phyloP scores from a whole-genome alignment of 768 basidiomycete species.

The Clitopilus hobsonii region DNA sequence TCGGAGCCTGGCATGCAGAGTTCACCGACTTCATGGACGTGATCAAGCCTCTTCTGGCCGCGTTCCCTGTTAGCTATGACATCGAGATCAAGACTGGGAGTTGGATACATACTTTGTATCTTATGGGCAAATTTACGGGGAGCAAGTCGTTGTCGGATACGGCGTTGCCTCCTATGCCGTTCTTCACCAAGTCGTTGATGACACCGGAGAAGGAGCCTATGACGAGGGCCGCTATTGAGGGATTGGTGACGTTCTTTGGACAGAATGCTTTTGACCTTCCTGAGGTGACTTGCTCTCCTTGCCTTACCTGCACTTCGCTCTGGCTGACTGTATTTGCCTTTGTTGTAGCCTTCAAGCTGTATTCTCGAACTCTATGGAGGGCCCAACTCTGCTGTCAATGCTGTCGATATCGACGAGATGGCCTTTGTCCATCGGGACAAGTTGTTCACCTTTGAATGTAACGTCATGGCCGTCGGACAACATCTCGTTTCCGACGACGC shows the following conservation, averaged over 20 bases:
- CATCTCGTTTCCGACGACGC: background rate
- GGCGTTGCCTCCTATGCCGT: background rate
- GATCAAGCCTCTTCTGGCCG: background rate
- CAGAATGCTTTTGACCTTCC: background rate
- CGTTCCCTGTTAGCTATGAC: background rate
- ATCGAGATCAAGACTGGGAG: background rate
- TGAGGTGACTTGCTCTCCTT: background rate
- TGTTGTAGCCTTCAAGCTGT: background rate
- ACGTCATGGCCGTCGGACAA: background rate
- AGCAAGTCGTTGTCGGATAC: background rate
- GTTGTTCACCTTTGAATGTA: background rate
- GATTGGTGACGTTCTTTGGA: background rate
- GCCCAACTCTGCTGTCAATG: background rate
- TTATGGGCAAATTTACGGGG: background rate
- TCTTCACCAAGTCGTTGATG: background rate
- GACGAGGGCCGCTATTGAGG: background rate
- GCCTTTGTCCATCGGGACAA: background rate
- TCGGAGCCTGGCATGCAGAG: background rate
- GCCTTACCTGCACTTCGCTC: background rate
- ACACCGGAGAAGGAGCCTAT: background rate
- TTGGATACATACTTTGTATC: background rate
- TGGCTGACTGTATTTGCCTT: background rate
- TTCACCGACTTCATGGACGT: background rate
- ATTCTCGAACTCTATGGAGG: background rate
- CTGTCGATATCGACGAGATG: background rate